Evolutionary conservation across 2,329 filamentous ascomycete species (phyloP).

Genomic region (Knoxdaviesia capensis): DNA sequence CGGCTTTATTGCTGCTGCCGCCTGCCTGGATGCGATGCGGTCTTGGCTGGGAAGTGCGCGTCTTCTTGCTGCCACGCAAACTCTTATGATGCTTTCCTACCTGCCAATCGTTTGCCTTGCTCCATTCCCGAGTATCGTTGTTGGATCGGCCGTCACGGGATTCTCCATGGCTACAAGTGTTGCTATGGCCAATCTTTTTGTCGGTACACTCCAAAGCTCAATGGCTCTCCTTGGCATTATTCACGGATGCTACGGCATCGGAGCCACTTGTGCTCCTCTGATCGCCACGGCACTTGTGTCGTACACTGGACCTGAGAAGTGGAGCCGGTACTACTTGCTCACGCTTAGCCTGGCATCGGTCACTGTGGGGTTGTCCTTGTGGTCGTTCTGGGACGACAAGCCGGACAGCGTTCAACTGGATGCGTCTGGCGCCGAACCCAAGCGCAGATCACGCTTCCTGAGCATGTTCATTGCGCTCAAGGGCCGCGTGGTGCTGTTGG

Average conservation of each 20-base stretch:
- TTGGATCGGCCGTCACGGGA: slow-evolving; percentile 29
- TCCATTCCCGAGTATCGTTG: slow-evolving; percentile 47
- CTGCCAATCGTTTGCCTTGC: slow-evolving; percentile 44
- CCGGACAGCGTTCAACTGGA: slow-evolving; percentile 4
- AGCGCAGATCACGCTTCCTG: slow-evolving; percentile 8
- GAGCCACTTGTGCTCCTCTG: slow-evolving; percentile 47
- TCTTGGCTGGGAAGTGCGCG: slow-evolving; percentile 43
- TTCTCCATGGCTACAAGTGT: slow-evolving; percentile 10
- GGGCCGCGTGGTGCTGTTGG: slow-evolving; percentile 45
- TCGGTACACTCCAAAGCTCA: slow-evolving; percentile 28
- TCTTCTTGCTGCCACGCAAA: slow-evolving; percentile 37
- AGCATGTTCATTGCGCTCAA: slow-evolving; percentile 27
- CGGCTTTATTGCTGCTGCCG: slow-evolving; percentile 56
- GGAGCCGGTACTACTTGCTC: slow-evolving; percentile 57
- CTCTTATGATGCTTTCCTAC: slow-evolving; percentile 38
- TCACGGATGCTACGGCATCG: slow-evolving; percentile 49
- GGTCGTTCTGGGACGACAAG: slow-evolving; percentile 47
- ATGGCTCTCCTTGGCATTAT: slow-evolving; percentile 38
- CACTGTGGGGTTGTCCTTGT: slow-evolving; percentile 38
- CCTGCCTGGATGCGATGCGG: slow-evolving; percentile 44
- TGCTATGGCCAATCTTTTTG: slow-evolving; percentile 38
- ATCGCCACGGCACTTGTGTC: slow-evolving; percentile 52
- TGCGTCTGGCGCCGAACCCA: slow-evolving; percentile 6
- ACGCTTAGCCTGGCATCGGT: slow-evolving; percentile 34
- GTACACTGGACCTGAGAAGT: slow-evolving; percentile 26